These are phyloP conservation scores for Alternaria postmessia DNA, from an alignment of 2,329 filamentous ascomycete species.

Conservation along the genomic window DNA sequence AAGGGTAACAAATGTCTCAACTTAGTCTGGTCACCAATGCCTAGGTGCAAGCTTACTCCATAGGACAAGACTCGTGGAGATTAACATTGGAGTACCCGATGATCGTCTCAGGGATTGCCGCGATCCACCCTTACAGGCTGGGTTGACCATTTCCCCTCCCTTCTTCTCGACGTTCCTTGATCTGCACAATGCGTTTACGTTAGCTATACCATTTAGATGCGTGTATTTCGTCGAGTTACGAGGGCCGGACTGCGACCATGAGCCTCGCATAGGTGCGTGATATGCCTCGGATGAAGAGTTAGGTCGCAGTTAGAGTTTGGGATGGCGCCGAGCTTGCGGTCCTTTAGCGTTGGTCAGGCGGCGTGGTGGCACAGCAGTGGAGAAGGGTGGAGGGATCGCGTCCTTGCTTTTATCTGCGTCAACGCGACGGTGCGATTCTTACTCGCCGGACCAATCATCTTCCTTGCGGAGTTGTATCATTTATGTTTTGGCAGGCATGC, in stretches of 20 bases:
- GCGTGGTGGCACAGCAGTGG: constrained; percentile 1
- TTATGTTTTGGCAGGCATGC: background rate
- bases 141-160: background rate
- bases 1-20: background rate
- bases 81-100: constrained; percentile 5
- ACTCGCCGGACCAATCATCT: background rate
- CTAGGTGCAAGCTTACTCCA: background rate
- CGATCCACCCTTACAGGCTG: background rate
- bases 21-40: background rate
- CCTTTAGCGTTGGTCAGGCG: background rate
- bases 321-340: constrained; percentile 4
- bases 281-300: background rate
- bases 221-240: background rate
- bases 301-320: constrained; percentile 3
- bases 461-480: background rate
- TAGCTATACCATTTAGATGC: background rate
- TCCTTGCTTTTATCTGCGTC: constrained; percentile 1
- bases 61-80: constrained; percentile 1
- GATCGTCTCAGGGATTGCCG: constrained; percentile 1
- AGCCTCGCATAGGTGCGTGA: background rate
- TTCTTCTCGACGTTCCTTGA: background rate
- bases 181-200: background rate
- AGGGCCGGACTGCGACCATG: background rate
- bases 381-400: background rate
- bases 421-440: background rate